A percentile compares a stretch with the other conserved stretches of the same genome.
These are phyloP conservation scores for Kuraishia piskuri DNA, from an alignment of 805 yeast species.

Conservation along the genomic window DNA sequence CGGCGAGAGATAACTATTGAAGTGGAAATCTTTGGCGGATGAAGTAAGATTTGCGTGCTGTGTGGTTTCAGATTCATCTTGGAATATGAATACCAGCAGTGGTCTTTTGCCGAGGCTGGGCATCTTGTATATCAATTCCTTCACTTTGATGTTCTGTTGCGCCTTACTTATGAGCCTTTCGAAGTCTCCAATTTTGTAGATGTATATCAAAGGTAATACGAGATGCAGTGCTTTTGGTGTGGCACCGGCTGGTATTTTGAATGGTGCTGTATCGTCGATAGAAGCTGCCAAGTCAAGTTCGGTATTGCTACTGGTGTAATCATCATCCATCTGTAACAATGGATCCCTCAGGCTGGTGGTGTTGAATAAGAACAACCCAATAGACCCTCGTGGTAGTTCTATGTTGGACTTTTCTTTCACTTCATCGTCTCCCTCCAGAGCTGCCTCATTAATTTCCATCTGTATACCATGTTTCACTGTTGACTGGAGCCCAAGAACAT, in stretches of 20 bases:
- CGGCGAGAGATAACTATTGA: not conserved
- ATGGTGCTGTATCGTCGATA: slow-evolving; percentile 27
- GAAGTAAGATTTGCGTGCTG: not conserved
- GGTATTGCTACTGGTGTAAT: not conserved
- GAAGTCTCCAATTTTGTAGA: not conserved
- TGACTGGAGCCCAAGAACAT: not conserved
- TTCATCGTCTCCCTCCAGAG: not conserved
- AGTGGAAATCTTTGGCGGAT: not conserved
- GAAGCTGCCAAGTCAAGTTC: slow-evolving; percentile 4
- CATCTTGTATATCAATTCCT: slow-evolving; percentile 15
- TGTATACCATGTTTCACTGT: slow-evolving; percentile 10
- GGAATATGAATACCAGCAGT: slow-evolving; percentile 28
- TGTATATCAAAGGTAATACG: slow-evolving; percentile 25
- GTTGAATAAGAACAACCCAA: slow-evolving; percentile 31
- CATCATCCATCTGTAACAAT: not conserved
- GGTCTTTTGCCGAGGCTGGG: slow-evolving; percentile 24
- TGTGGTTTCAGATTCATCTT: slow-evolving; percentile 5
- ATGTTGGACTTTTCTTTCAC: slow-evolving; percentile 9
- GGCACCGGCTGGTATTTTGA: slow-evolving; percentile 26
- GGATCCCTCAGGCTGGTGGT: slow-evolving; percentile 11
- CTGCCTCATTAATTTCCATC: not conserved
- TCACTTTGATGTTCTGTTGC: slow-evolving; percentile 1
- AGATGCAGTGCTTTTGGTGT: slow-evolving; percentile 28
- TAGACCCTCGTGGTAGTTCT: slow-evolving; percentile 25
- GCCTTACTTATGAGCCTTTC: slow-evolving; percentile 6